Base-by-base conservation (phyloP, 2,329 filamentous ascomycete species). In the Diaporthe citrichinensis region DNA sequence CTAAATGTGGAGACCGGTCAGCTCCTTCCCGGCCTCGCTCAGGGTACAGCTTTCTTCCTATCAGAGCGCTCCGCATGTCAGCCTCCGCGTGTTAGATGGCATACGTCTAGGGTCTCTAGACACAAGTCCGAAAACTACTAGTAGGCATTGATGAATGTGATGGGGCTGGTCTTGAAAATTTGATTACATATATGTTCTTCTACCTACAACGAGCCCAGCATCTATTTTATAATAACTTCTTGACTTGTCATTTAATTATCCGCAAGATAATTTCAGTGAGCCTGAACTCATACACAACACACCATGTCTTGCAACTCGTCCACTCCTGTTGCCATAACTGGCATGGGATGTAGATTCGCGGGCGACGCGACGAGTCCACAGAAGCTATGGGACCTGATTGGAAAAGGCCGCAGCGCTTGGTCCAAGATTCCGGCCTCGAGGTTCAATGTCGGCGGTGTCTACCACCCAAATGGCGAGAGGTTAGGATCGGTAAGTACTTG, bases 301-400 rank as follows among this genome's bases (percentile, higher is more conserved):
- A 44, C 12, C 41, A 44, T 44, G 41, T 44, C 41, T 44, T 44
- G 41, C 17, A 44, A 44, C 41, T 44, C 41, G 4, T 44, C 41
- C 41, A 44, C 41, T 15, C 72, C 72, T 14, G 44, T 74, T 10
- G 72, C 72, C 51, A 59, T 74, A 28, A 39, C 58, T 12, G 72
- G 72, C 34, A 74, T 68, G 59, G 83, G 78, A 2, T 86, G 84
- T 77, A 82, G 85, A 41, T 84, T 86, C 25, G 82, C 85, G 0
- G 85, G 85, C 2, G 80, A 78, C 5, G 79, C 81, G 0, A 81
- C 74, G 12, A 80, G 78, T 8, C 83, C 84, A 0, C 82, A 82
- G 1, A 81, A 82, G 73, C 79, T 86, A 9, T 86, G 84, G 84
- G 81, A 84, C 71, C 72, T 84, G 2, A 34, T 57, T 20, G 25